Evolutionary conservation across 805 yeast genomes (phyloP), one percentile per base, ranked within the genome.

Genomic region (Candida fluviatilis): DNA sequence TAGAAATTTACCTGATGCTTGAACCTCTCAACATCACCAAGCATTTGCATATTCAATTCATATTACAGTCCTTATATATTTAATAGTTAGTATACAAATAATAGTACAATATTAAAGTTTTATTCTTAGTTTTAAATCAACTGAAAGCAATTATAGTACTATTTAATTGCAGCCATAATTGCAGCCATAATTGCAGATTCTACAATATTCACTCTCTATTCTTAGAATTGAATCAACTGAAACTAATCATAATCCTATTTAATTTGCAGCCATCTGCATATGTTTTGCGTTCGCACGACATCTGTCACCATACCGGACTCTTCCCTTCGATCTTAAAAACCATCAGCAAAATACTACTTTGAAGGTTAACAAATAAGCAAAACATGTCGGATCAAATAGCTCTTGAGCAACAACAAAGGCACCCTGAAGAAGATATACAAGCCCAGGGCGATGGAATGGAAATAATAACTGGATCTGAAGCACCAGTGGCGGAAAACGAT

Each of bases 351-450:
- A n/a, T n/a, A n/a, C n/a, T n/a, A n/a, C n/a, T n/a, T n/a, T n/a
- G n/a, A n/a, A n/a, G 24, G 24, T 21, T 21, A 21, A 21, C n/a
- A n/a, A 21, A 10, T 10, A 21, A 21, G 24, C 24, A 21, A 21
- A 21, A 21, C 21, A 62, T 62, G 68, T 60, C 67, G 4, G 69
- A 63, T 16, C 35, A 33, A 24, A 33, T 33, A 33, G 18, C 35
- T 13, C 23, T 33, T 19, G 35, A 33, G 18, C 27, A 33, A 14
- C 35, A 33, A 23, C 26, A 38, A 52, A 56, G 34, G 48, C 60
- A 4, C 58, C 35, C 35, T 4, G 28, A 33, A 23, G 35, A 33
- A 19, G 35, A 33, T 23, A 5, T 23, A 19, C 24, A 23, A 10
- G 12, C 27, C 7, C n/a, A 15, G 3, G 12, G n/a, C 12, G 35